Percentiles rank a stretch among this genome's conserved stretches.
These are phyloP conservation scores for Daphne laureola DNA, from an alignment of 441 rosid genomes.

Conservation along the genomic window DNA sequence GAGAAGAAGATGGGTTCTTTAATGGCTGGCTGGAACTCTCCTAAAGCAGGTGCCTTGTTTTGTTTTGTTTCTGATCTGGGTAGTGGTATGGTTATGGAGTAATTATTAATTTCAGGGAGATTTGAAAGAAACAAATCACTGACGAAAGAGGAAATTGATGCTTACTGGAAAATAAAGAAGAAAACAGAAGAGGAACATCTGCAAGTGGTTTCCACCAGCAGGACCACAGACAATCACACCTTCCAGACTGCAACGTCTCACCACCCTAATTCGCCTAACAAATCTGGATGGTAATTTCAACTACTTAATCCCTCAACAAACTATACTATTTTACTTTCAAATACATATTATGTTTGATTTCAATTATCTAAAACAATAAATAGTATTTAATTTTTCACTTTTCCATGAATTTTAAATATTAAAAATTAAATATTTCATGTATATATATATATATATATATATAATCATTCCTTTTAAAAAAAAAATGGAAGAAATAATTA, in stretches of 20 bases:
- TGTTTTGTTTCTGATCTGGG: background rate
- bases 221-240: too few relatives aligned
- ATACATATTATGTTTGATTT: too few relatives aligned
- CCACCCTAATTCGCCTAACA: background rate
- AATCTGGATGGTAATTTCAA: conserved; percentile 34
- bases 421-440: too few relatives aligned
- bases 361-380: too few relatives aligned
- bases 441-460: too few relatives aligned
- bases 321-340: too few relatives aligned
- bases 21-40: conserved; percentile 94
- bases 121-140: conserved; percentile 44
- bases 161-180: conserved; percentile 69
- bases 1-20: conserved; percentile 66
- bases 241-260: too few relatives aligned
- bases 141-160: conserved; percentile 64
- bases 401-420: background rate
- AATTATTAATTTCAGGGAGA: conserved; percentile 26
- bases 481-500: too few relatives aligned
- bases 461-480: too few relatives aligned
- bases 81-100: background rate
- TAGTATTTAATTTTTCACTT: too few relatives aligned
- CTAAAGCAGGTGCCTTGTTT: conserved; percentile 33
- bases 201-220: conserved; percentile 25
- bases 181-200: conserved; percentile 50
- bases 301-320: too few relatives aligned